phyloP scores from a whole-genome alignment of 2,329 filamentous ascomycete genomes.

The Phaeophleospora eucalypticola region DNA sequence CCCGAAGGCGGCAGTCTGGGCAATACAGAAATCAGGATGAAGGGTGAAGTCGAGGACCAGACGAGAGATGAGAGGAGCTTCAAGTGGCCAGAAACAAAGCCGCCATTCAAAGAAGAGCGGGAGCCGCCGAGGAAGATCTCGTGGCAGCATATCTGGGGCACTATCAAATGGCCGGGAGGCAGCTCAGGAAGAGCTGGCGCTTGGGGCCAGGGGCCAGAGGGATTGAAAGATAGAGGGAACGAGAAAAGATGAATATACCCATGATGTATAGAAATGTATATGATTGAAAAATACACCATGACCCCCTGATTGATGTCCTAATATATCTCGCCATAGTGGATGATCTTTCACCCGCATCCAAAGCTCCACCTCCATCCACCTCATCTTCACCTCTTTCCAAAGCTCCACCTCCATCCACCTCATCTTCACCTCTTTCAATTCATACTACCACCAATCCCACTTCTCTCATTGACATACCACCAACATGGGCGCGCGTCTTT shows the following conservation, averaged over 20 bases:
- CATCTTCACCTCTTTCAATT: background rate
- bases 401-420: background rate
- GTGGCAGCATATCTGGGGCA: constrained; percentile 53
- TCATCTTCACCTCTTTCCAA: too few relatives aligned
- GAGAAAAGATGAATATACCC: constrained; percentile 29
- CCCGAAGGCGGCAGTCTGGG: background rate
- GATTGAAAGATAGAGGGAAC: constrained; percentile 38
- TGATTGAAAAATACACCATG: too few relatives aligned
- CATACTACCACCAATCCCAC: background rate
- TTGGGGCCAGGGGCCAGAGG: constrained; percentile 51
- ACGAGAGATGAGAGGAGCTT: constrained; percentile 39
- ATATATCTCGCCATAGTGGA: too few relatives aligned
- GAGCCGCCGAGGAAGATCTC: constrained; percentile 50
- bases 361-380: too few relatives aligned
- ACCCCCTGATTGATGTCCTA: too few relatives aligned
- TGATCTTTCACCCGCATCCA: too few relatives aligned
- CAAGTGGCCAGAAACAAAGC: constrained; percentile 30
- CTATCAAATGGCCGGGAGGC: constrained; percentile 41
- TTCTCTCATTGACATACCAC: background rate
- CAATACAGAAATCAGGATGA: constrained; percentile 21
- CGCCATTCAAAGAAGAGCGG: constrained; percentile 40
- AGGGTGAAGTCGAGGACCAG: constrained; percentile 22
- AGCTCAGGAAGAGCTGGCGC: constrained; percentile 48
- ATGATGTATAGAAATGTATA: too few relatives aligned
- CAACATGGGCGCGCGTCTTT: constrained; percentile 46